A percentile compares a stretch with the other conserved stretches of the same genome.
phyloP scores from a whole-genome alignment of 148 eudicot genomes.

The Cornus suecica region DNA sequence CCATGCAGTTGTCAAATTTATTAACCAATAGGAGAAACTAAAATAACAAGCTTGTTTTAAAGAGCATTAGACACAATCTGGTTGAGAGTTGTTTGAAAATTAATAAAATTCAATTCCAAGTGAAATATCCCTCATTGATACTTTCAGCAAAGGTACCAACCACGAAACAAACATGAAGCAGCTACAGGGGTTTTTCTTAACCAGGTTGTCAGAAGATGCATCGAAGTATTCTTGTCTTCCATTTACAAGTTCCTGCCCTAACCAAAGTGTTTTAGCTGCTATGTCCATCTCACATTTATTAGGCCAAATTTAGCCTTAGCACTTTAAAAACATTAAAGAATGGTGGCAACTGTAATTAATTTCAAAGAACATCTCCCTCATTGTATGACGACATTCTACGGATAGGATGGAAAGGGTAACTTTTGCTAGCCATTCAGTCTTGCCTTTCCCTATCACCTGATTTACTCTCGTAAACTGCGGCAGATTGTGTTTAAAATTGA shows the following conservation, averaged over 20 bases:
- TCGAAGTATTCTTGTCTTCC: too few relatives aligned
- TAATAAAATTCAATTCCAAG: too few relatives aligned
- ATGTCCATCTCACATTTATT: neutral
- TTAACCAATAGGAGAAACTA: too few relatives aligned
- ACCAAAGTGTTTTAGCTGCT: neutral
- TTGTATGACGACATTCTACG: too few relatives aligned
- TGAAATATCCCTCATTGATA: too few relatives aligned
- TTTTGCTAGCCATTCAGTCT: neutral
- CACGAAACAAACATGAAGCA: neutral
- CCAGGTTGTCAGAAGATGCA: neutral
- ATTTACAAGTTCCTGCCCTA: neutral
- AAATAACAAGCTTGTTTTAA: too few relatives aligned
- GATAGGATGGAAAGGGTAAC: neutral
- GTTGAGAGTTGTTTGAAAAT: too few relatives aligned
- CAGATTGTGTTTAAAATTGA: neutral
- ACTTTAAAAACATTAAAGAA: neutral
- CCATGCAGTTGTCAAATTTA: too few relatives aligned
- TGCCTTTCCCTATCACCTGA: neutral
- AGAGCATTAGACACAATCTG: too few relatives aligned
- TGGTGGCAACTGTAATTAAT: neutral
- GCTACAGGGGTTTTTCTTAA: neutral
- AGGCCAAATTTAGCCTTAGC: neutral
- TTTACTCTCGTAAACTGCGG: neutral
- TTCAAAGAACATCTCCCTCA: neutral
- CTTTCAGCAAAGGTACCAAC: too few relatives aligned